Conservation (phyloP, 768 basidiomycete species). For the Russula emetica region DNA sequence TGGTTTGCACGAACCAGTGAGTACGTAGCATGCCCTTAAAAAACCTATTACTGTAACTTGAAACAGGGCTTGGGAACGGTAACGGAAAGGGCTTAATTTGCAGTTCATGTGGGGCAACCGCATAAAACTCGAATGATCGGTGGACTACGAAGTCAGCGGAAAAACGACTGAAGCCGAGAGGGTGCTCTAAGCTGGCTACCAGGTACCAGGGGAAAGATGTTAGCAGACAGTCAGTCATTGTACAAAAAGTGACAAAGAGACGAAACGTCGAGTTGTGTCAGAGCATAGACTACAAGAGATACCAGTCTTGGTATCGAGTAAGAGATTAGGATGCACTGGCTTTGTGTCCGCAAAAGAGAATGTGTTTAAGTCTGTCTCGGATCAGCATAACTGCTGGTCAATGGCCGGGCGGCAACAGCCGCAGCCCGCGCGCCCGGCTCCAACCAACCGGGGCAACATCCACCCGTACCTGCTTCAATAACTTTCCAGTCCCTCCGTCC, state of each 20-base stretch:
- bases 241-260: not conserved
- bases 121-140: not conserved
- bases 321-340: not conserved
- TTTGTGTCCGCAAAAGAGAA: constrained; percentile 4
- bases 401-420: too few relatives aligned
- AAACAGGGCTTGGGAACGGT: not conserved
- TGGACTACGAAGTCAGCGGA: not conserved
- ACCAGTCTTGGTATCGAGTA: not conserved
- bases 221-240: too few relatives aligned
- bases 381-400: too few relatives aligned
- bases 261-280: not conserved
- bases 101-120: too few relatives aligned
- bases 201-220: constrained; percentile 11
- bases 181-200: not conserved
- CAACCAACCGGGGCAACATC: too few relatives aligned
- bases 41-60: not conserved
- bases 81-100: not conserved
- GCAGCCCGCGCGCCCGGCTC: too few relatives aligned
- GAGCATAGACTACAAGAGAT: not conserved
- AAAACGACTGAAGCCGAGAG: not conserved
- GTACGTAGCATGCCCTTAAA: not conserved
- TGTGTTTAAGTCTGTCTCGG: too few relatives aligned
- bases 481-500: too few relatives aligned
- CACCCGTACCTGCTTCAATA: too few relatives aligned
- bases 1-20: not conserved